Percentiles rank a stretch among this genome's conserved stretches.
Evolutionary conservation across 1,284 basidiomycete genomes (phyloP).

Genomic region (Leucoagaricus sp.): DNA sequence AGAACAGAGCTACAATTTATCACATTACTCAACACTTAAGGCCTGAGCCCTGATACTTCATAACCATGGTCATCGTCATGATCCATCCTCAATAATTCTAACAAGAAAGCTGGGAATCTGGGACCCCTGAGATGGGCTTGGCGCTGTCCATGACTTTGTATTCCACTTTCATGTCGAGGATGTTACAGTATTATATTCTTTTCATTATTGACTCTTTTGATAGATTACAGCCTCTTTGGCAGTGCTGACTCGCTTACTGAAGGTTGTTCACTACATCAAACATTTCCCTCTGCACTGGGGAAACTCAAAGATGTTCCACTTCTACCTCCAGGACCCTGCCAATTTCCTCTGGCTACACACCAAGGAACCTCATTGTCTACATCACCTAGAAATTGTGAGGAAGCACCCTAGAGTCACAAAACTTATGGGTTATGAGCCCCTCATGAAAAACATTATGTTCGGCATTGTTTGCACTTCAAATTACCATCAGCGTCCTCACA

Average conservation of each 20-base stretch:
- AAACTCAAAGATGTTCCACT: conserved; percentile 34
- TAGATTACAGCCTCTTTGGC: conserved; percentile 77
- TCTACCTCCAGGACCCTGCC: conserved; percentile 65
- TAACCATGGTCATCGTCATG: no score
- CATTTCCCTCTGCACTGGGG: conserved; percentile 39
- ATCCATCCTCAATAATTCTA: no score
- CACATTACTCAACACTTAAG: no score
- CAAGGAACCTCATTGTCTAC: conserved; percentile 92
- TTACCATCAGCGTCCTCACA: conserved; percentile 62
- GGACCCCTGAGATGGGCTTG: no score
- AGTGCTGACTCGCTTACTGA: conserved; percentile 75
- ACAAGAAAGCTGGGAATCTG: no score
- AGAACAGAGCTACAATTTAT: no score
- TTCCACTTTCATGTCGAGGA: no score
- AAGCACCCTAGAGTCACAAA: conserved; percentile 93
- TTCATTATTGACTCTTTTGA: neutral
- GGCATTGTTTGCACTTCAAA: conserved; percentile 79
- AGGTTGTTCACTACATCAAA: conserved; percentile 56
- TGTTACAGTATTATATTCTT: neutral
- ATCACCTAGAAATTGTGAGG: conserved; percentile 90
- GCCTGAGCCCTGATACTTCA: no score
- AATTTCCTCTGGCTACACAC: conserved; percentile 97
- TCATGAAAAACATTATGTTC: conserved; percentile 88
- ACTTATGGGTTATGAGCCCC: conserved; percentile 92
- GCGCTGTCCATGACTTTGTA: no score